Conservation (phyloP, 257 asterid genomes). For the Euphrasia confusa region DNA sequence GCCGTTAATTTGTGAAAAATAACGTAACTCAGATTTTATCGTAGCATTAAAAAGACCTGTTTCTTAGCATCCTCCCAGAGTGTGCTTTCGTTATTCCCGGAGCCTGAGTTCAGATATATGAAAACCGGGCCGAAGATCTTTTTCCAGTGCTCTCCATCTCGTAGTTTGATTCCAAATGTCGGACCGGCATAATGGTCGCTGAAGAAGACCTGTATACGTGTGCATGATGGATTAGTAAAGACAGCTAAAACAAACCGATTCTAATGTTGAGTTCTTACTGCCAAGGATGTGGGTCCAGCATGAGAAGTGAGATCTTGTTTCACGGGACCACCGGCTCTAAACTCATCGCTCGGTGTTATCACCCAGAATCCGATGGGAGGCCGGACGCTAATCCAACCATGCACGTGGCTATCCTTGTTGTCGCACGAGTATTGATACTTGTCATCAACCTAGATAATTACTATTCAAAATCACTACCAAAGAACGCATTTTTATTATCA, state of each 20-base stretch:
- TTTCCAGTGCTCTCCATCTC: slow-evolving; percentile 44
- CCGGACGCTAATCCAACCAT: slow-evolving; percentile 52
- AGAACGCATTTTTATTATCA: not conserved
- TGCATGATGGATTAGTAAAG: not conserved
- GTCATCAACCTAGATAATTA: slow-evolving; percentile 46
- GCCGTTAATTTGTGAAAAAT: too few relatives aligned
- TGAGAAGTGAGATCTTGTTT: slow-evolving; percentile 63
- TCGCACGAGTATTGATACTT: slow-evolving; percentile 55
- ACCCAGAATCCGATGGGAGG: slow-evolving; percentile 57
- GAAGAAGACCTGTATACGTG: slow-evolving; percentile 36
- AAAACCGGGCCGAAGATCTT: slow-evolving; percentile 52
- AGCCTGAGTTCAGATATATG: slow-evolving; percentile 42
- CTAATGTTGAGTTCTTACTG: slow-evolving; percentile 29
- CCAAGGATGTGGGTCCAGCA: slow-evolving; percentile 47
- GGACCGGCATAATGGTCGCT: slow-evolving; percentile 53
- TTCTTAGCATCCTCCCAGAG: slow-evolving; percentile 58
- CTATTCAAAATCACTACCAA: not conserved
- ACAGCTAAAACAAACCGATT: not conserved
- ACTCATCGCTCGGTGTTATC: slow-evolving; percentile 62
- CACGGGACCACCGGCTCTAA: slow-evolving; percentile 53
- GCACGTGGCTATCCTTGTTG: slow-evolving; percentile 41
- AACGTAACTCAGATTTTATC: too few relatives aligned
- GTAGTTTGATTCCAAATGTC: slow-evolving; percentile 27
- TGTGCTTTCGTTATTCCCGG: slow-evolving; percentile 15
- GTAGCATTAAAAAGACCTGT: slow-evolving; percentile 29